Base-by-base conservation (phyloP, 1,284 basidiomycete genomes). In the Cryptococcus sp. region DNA sequence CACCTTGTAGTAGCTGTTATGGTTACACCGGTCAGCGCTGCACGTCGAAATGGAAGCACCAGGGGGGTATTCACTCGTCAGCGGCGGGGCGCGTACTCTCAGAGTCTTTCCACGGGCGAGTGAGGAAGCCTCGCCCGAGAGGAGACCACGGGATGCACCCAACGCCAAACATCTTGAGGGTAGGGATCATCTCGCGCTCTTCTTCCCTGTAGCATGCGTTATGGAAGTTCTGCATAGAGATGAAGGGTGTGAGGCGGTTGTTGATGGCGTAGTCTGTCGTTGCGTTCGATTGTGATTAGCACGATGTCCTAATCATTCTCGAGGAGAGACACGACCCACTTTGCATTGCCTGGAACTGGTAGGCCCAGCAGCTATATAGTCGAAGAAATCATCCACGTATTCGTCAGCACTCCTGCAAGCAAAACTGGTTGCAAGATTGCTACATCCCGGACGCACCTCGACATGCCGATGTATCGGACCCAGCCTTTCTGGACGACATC, bases 391-490 rank as follows among this genome's bases (percentile, higher is more conserved):
- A n/a, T n/a, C n/a, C n/a, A n/a, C n/a, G n/a, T n/a, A n/a, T n/a
- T n/a, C n/a, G n/a, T n/a, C n/a, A n/a, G n/a, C n/a, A n/a, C n/a
- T n/a, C n/a, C n/a, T n/a, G n/a, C n/a, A n/a, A n/a, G n/a, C n/a
- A n/a, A n/a, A n/a, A n/a, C n/a, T n/a, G n/a, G n/a, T n/a, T n/a
- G 18, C 33, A 7, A 40, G 51, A 43, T 16, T 16, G n/a, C n/a
- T n/a, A n/a, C n/a, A n/a, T n/a, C 24, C 21, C 15, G 9, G 42
- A 42, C 59, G 44, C 40, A 59, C 49, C 63, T 67, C 24, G 78
- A 80, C 84, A 84, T 86, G 46, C 86, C 86, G 55, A 87, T 81
- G 73, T 87, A 87, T 12, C 85, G 79, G 13, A 82, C 85, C 57
- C 82, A 82, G 3, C 86, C 86, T 0, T 80, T 80, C 66, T 85